Conservation (phyloP, 768 basidiomycete genomes). For the Mycena venus region DNA sequence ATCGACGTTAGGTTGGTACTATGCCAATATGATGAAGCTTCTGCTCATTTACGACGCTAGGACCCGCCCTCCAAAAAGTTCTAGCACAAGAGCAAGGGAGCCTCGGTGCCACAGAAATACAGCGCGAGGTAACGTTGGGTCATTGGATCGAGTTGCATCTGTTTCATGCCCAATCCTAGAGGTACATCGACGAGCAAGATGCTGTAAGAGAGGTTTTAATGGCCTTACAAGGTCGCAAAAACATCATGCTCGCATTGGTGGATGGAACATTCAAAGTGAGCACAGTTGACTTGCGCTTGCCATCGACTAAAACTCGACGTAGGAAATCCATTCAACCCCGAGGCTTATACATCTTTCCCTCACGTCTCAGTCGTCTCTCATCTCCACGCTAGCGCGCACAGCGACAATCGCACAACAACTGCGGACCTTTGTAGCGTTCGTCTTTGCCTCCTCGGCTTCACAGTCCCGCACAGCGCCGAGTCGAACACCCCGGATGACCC, state of each 20-base stretch:
- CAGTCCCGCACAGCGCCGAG: slow-evolving; percentile 21
- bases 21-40: not conserved
- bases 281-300: not conserved
- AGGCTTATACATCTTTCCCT: slow-evolving; percentile 77
- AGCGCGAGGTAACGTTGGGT: slow-evolving; percentile 53
- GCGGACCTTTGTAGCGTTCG: slow-evolving; percentile 67
- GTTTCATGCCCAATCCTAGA: slow-evolving; percentile 51
- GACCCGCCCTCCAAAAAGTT: slow-evolving; percentile 57
- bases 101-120: slow-evolving; percentile 54
- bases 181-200: slow-evolving; percentile 80
- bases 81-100: slow-evolving; percentile 51
- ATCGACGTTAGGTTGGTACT: slow-evolving; percentile 74
- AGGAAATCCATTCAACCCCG: slow-evolving; percentile 69
- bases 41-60: slow-evolving; percentile 45
- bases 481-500: slow-evolving; percentile 50
- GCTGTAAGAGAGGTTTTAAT: slow-evolving; percentile 84
- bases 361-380: slow-evolving; percentile 74
- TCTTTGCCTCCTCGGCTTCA: slow-evolving; percentile 55
- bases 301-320: not conserved
- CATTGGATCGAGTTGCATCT: not conserved
- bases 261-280: slow-evolving; percentile 50
- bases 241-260: slow-evolving; percentile 63
- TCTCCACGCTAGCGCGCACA: slow-evolving; percentile 67
- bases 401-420: slow-evolving; percentile 76
- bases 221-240: slow-evolving; percentile 79